These are phyloP conservation scores for Lachnellula arida DNA, from an alignment of 2,329 filamentous ascomycete species.

Conservation along the genomic window DNA sequence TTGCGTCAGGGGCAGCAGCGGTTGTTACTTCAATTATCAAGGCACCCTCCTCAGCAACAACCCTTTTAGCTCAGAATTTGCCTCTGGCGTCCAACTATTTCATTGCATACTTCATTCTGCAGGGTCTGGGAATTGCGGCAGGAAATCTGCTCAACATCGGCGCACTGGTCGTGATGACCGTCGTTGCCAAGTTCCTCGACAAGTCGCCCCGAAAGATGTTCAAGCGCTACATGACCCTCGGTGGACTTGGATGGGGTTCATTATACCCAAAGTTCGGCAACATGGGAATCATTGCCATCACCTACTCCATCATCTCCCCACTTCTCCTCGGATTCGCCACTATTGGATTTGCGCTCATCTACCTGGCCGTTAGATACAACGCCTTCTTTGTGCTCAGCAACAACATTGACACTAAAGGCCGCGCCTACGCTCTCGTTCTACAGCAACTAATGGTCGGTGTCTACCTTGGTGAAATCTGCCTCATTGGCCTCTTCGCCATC, in stretches of 20 bases:
- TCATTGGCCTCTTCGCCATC: slow-evolving; percentile 80
- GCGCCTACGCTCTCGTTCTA: slow-evolving; percentile 78
- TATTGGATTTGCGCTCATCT: slow-evolving; percentile 72
- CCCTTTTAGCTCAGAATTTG: slow-evolving; percentile 66
- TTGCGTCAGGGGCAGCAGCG: slow-evolving; percentile 75
- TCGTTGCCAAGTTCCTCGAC: slow-evolving; percentile 71
- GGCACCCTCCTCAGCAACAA: slow-evolving; percentile 56
- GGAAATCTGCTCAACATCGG: slow-evolving; percentile 67
- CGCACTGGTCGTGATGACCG: slow-evolving; percentile 66
- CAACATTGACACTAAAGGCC: slow-evolving; percentile 77
- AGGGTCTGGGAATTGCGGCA: slow-evolving; percentile 76
- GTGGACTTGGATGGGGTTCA: slow-evolving; percentile 76
- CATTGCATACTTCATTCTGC: slow-evolving; percentile 88
- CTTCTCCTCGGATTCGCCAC: slow-evolving; percentile 78
- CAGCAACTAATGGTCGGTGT: slow-evolving; percentile 80
- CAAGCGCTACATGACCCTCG: slow-evolving; percentile 68
- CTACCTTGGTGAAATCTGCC: slow-evolving; percentile 75
- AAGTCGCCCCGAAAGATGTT: slow-evolving; percentile 77
- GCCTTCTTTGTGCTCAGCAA: slow-evolving; percentile 80
- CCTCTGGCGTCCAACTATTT: slow-evolving; percentile 91
- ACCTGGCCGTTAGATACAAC: slow-evolving; percentile 85
- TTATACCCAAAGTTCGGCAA: slow-evolving; percentile 77
- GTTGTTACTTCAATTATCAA: slow-evolving; percentile 59
- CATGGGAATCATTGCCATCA: slow-evolving; percentile 74
- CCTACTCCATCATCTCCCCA: slow-evolving; percentile 81